Percentiles rank a stretch among this genome's conserved stretches.
phyloP scores from a whole-genome alignment of 768 basidiomycete genomes.

The Mycena epipterygia region DNA sequence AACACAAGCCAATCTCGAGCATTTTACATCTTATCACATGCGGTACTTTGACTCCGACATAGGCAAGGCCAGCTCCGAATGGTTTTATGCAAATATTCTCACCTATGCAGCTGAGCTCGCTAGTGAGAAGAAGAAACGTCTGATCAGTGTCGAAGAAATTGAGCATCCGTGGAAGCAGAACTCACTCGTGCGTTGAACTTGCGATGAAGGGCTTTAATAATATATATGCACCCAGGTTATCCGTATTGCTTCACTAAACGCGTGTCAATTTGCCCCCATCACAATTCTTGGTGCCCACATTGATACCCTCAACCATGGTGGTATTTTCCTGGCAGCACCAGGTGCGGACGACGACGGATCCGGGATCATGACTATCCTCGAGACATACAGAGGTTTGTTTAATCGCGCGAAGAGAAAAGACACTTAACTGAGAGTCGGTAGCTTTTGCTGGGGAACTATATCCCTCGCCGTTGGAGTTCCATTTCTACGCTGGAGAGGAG shows the following conservation, averaged over 20 bases:
- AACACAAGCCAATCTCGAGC: conserved; percentile 41
- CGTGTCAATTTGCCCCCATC: conserved; percentile 28
- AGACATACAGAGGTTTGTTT: conserved; percentile 58
- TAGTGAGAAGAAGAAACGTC: conserved; percentile 26
- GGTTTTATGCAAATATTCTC: conserved; percentile 31
- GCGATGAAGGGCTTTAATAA: background rate
- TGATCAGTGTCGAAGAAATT: conserved; percentile 26
- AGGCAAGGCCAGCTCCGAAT: conserved; percentile 23
- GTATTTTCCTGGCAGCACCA: conserved; percentile 39
- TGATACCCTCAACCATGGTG: conserved; percentile 43
- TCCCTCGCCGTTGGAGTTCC: conserved; percentile 51
- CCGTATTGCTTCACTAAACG: conserved; percentile 41
- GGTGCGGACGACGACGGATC: conserved; percentile 52
- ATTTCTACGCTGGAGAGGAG: conserved; percentile 50
- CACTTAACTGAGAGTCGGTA: background rate
- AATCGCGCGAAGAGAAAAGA: background rate
- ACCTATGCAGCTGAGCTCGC: conserved; percentile 28
- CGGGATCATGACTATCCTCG: conserved; percentile 65
- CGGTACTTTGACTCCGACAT: conserved; percentile 55
- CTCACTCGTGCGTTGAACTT: conserved; percentile 32
- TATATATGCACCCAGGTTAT: conserved; percentile 33
- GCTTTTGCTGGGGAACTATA: conserved; percentile 38
- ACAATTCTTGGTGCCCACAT: conserved; percentile 46
- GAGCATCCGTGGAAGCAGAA: conserved; percentile 33
- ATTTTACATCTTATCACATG: conserved; percentile 65